phyloP scores from a whole-genome alignment of 1,284 basidiomycete genomes.

The Rhodotorula sp. region DNA sequence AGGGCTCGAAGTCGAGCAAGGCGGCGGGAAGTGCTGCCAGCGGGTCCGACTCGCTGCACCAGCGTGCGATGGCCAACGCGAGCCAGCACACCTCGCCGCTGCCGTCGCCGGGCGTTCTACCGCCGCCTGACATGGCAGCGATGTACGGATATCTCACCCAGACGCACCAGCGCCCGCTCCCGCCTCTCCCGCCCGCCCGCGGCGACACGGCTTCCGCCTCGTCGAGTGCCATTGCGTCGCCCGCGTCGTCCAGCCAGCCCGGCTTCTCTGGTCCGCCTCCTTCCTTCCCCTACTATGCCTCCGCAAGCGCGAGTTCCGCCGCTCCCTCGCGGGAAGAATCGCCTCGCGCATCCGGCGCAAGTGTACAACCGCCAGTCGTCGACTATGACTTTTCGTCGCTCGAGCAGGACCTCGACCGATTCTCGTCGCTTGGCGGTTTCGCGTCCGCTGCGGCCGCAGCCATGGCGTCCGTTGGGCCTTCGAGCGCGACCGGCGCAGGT shows the following conservation, averaged over 20 bases:
- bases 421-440: slow-evolving; percentile 35
- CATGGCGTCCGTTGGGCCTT: slow-evolving; percentile 35
- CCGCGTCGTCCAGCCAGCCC: neutral
- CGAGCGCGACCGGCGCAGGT: neutral
- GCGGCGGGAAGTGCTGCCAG: neutral
- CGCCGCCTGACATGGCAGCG: neutral
- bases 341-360: neutral
- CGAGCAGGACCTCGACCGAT: slow-evolving; percentile 39
- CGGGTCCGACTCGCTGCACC: neutral
- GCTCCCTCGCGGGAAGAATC: slow-evolving; percentile 1
- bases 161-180: slow-evolving; percentile 27
- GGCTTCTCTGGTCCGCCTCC: neutral
- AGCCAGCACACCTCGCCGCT: slow-evolving; percentile 9
- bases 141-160: neutral
- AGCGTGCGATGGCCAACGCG: neutral
- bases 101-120: neutral
- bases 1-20: neutral
- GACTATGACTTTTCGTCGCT: slow-evolving; percentile 40
- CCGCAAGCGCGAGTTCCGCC: neutral
- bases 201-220: neutral
- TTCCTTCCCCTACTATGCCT: neutral
- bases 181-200: slow-evolving; percentile 19
- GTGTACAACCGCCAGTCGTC: slow-evolving; percentile 12
- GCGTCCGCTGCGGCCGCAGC: slow-evolving; percentile 40
- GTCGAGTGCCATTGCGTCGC: neutral